These are phyloP conservation scores for Aulographum hederae DNA, from an alignment of 2,329 filamentous ascomycete species.

Conservation along the genomic window DNA sequence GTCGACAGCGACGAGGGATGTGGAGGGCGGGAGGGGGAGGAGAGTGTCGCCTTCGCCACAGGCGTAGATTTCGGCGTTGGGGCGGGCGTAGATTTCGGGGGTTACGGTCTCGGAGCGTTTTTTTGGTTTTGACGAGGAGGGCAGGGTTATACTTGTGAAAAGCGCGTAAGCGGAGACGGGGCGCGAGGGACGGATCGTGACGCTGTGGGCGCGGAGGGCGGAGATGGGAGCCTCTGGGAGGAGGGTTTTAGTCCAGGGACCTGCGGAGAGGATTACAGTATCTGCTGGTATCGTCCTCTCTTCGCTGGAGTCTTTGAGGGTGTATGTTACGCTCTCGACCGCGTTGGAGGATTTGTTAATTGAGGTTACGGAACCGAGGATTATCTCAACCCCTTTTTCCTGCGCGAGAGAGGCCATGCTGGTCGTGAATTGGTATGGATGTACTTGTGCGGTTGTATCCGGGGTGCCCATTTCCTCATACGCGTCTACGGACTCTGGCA, in stretches of 20 bases:
- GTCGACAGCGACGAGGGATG: constrained; percentile 61
- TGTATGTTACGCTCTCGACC: constrained; percentile 47
- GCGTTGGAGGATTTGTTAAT: constrained; percentile 36
- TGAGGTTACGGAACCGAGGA: constrained; percentile 47
- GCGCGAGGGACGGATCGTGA: constrained; percentile 37
- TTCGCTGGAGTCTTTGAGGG: constrained; percentile 29
- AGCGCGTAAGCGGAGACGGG: constrained; percentile 56
- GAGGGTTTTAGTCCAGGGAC: constrained; percentile 40
- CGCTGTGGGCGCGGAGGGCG: constrained; percentile 42
- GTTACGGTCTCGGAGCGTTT: constrained; percentile 32
- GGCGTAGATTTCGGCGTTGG: constrained; percentile 77
- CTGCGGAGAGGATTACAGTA: constrained; percentile 40
- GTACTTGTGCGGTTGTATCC: constrained; percentile 76
- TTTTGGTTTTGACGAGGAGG: constrained; percentile 28
- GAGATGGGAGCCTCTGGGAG: constrained; percentile 37
- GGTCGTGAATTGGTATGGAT: constrained; percentile 80
- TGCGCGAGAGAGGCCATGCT: constrained; percentile 60
- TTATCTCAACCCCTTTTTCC: constrained; percentile 38
- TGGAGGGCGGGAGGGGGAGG: constrained; percentile 56
- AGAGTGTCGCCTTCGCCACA: constrained; percentile 75
- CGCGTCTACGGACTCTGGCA: constrained; percentile 41
- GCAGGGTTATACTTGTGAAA: constrained; percentile 73
- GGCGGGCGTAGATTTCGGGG: constrained; percentile 86
- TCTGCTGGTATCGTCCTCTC: constrained; percentile 34
- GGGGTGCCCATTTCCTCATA: constrained; percentile 76